Base-by-base conservation (phyloP, 805 yeast genomes). In the Yarrowia deformans region DNA sequence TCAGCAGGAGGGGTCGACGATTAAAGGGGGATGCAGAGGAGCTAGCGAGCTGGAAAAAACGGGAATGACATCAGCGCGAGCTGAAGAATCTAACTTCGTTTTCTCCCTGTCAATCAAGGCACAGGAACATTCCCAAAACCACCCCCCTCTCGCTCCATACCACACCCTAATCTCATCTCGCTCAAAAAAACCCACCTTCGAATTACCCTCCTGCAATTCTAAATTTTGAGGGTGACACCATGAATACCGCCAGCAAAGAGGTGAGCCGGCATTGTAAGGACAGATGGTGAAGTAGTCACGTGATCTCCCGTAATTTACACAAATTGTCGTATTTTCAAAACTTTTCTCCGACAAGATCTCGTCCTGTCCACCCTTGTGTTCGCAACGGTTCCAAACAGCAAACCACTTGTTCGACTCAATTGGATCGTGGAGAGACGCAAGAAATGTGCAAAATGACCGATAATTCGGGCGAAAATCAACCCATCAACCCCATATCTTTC, bases 141-240 rank as follows among this genome's bases (percentile, higher is more conserved):
- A 23, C 29, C 29, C 37, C 54, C 42, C 42, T 52, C 60, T 19
- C 14, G 9, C 42, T n/a, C 32, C 43, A 18, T 12, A 23, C 43
- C 12, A 52, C 37, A 42, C 64, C 23, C 50, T 58, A 58, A 58
- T 43, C 48, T 58, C 60, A 54, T 54, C 60, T 54, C 60, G 45
- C 60, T 54, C 60, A 54, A 54, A 54, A 39, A 49, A 50, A 54
- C n/a, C 32, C 34, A 37, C 60, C 60, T 35, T 39, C 39, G 39
- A 54, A 54, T 54, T 54, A 54, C 54, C 54, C 54, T 49, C 54
- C 54, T 49, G 54, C 54, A 49, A 49, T 49, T 49, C 54, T 49
- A 49, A 23, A 49, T 8, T 49, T 49, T 32, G 39, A 32, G 54
- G 49, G 39, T 32, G 52, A 32, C 35, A 39, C 54, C 54, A 23